A percentile compares a stretch with the other conserved stretches of the same genome.
Evolutionary conservation across 257 asterid species (phyloP).

Genomic region (Rauvolfia tetraphylla): DNA sequence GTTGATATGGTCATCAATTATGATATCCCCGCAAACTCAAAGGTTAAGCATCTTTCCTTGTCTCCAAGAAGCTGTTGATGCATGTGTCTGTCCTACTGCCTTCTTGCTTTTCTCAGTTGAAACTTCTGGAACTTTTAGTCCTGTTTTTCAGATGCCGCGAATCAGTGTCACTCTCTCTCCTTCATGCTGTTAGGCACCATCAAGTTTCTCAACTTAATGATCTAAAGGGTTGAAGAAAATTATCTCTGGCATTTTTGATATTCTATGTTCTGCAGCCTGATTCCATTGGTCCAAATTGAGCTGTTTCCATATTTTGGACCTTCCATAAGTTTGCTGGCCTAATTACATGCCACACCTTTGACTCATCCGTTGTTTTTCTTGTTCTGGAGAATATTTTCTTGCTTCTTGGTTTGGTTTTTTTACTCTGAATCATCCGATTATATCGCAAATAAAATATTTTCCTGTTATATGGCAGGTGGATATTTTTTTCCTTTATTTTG

Average conservation of each 20-base stretch:
- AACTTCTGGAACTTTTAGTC: background rate
- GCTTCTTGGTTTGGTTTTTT: background rate
- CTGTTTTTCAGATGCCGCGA: background rate
- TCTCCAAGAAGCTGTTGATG: background rate
- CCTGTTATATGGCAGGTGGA: background rate
- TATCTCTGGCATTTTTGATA: background rate
- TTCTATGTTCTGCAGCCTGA: background rate
- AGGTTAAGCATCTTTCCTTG: slow-evolving; percentile 40
- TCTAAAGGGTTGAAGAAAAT: background rate
- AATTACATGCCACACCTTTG: background rate
- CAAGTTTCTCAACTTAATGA: background rate
- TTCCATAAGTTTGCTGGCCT: background rate
- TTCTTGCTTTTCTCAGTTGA: background rate
- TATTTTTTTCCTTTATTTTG: background rate
- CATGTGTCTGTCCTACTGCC: background rate
- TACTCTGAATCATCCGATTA: background rate
- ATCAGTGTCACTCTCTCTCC: background rate
- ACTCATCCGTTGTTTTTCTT: background rate
- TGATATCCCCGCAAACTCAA: slow-evolving; percentile 85
- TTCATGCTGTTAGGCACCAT: background rate
- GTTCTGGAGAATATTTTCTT: background rate
- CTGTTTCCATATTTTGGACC: background rate
- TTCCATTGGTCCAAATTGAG: background rate
- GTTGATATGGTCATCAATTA: slow-evolving; percentile 91
- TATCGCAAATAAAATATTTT: no score